These are phyloP conservation scores for Picea mariana DNA, from an alignment of 83 land plant species.

Conservation along the genomic window DNA sequence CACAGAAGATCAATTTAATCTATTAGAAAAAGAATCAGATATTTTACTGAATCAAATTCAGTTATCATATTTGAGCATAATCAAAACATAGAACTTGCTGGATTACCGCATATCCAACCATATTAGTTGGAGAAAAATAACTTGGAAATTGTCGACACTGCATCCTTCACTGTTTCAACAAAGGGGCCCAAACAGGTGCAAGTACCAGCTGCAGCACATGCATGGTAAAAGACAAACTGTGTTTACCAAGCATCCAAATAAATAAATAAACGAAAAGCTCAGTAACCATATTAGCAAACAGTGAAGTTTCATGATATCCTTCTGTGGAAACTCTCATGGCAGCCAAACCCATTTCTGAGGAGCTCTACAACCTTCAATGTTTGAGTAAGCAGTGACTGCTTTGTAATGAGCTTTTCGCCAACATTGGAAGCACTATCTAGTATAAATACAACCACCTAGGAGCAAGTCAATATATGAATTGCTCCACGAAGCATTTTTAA, in stretches of 20 bases:
- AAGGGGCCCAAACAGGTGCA: slow-evolving; percentile 1
- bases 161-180: background rate
- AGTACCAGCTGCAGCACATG: background rate
- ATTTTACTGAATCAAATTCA: no score
- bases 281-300: background rate
- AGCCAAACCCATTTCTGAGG: background rate
- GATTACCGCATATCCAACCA: background rate
- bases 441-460: slow-evolving; percentile 5
- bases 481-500: background rate
- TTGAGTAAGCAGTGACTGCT: background rate
- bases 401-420: background rate
- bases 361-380: background rate
- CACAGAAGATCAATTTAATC: no score
- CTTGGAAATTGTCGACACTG: background rate
- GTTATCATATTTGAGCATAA: background rate
- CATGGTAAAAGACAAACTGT: background rate
- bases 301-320: background rate
- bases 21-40: no score
- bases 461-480: background rate
- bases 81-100: slow-evolving; percentile 13
- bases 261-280: background rate
- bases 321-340: background rate
- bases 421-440: background rate
- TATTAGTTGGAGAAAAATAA: slow-evolving; percentile 1
- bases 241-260: background rate